Conservation (phyloP, 2,329 filamentous ascomycete genomes). For the Fusarium fujikuroi region DNA sequence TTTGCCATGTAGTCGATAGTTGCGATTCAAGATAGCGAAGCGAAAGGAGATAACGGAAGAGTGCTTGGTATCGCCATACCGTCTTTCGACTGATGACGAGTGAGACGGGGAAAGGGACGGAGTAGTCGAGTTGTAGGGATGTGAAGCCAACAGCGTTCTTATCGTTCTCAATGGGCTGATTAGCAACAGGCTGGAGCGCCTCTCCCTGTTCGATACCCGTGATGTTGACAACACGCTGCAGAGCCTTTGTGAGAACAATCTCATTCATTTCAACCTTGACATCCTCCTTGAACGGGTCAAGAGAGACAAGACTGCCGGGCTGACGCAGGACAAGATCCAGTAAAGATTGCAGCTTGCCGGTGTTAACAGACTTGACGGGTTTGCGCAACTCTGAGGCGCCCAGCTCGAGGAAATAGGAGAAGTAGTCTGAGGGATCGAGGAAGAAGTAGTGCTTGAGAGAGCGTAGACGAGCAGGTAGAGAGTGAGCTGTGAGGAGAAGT, state of each 20-base stretch:
- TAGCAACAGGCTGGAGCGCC: conserved; percentile 76
- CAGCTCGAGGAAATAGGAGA: conserved; percentile 96
- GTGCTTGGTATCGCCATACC: conserved; percentile 93
- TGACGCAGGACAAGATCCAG: conserved; percentile 98
- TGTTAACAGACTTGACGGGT: conserved; percentile 87
- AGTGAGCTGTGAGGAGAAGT: conserved; percentile 90
- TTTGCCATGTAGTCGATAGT: conserved; percentile 88
- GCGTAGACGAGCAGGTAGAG: conserved; percentile 83
- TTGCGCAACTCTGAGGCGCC: conserved; percentile 90
- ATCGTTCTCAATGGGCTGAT: conserved; percentile 77
- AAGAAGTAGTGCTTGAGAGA: conserved; percentile 99
- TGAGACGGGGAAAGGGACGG: conserved; percentile 93
- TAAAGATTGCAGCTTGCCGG: conserved; percentile 90
- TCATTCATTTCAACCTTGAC: conserved; percentile 98
- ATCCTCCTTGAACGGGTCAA: conserved; percentile 98
- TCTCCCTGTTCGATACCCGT: conserved; percentile 94
- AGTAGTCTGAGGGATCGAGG: conserved; percentile 96
- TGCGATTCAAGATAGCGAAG: conserved; percentile 89
- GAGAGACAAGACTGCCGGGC: conserved; percentile 89
- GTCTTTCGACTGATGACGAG: conserved; percentile 96
- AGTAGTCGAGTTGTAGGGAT: conserved; percentile 92
- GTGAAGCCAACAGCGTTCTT: conserved; percentile 92
- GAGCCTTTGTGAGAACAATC: conserved; percentile 87
- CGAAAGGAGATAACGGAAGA: conserved; percentile 93
- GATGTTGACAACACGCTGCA: conserved; percentile 97